Evolutionary conservation across 2,329 filamentous ascomycete genomes (phyloP).

Genomic region (Monosporascus sp.): DNA sequence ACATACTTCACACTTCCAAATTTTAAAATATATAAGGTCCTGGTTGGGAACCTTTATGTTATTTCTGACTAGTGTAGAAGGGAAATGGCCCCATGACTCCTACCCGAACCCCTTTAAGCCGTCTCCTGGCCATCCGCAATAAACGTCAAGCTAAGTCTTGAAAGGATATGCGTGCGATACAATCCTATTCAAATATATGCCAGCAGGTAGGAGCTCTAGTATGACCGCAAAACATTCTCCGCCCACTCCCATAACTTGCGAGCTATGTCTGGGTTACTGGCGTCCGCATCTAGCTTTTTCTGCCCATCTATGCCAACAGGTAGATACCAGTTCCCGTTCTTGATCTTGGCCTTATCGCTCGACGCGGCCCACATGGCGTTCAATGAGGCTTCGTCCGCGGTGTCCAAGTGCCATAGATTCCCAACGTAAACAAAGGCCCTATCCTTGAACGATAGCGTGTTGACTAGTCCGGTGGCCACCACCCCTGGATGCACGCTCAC

Average conservation of each 20-base stretch:
- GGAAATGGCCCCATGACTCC: too few species aligned
- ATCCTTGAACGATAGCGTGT: slow-evolving; percentile 5
- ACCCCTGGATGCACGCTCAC: slow-evolving; percentile 23
- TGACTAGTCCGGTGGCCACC: slow-evolving; percentile 20
- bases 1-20: too few species aligned
- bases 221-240: slow-evolving; percentile 10
- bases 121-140: too few species aligned
- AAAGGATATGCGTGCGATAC: too few species aligned
- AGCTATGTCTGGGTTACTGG: slow-evolving; percentile 23
- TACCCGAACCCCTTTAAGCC: too few species aligned
- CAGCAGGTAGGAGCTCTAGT: too few species aligned
- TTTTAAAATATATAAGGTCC: too few species aligned
- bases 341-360: slow-evolving; percentile 19
- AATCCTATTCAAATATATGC: too few species aligned
- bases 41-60: too few species aligned
- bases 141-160: too few species aligned
- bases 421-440: slow-evolving; percentile 11
- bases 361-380: slow-evolving; percentile 37
- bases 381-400: slow-evolving; percentile 30
- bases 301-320: slow-evolving; percentile 27
- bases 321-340: slow-evolving; percentile 31
- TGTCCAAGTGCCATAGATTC: slow-evolving; percentile 10
- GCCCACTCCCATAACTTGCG: slow-evolving; percentile 31
- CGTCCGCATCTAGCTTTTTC: slow-evolving; percentile 16
- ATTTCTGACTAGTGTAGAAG: too few species aligned